These are phyloP conservation scores for Daldinia vernicosa DNA, from an alignment of 495 filamentous ascomycete species.

Conservation along the genomic window DNA sequence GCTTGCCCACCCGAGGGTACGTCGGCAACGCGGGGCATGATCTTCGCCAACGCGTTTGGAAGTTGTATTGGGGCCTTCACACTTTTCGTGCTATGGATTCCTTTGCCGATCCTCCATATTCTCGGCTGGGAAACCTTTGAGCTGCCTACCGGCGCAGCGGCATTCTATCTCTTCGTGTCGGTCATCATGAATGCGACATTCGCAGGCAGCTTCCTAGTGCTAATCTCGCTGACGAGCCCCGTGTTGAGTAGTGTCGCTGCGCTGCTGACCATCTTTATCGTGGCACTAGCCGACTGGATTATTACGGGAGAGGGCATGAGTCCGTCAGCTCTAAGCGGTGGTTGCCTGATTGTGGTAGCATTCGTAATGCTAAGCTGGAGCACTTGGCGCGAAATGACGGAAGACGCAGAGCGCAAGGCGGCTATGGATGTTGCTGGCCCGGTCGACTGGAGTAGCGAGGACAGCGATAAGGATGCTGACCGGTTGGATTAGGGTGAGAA, in stretches of 20 bases:
- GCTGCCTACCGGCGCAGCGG: constrained; percentile 77
- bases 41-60: constrained; percentile 93
- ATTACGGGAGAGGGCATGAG: constrained; percentile 79
- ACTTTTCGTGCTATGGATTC: constrained; percentile 88
- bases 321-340: constrained; percentile 78
- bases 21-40: constrained; percentile 79
- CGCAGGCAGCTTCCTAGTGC: constrained; percentile 89
- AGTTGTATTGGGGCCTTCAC: constrained; percentile 87
- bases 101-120: constrained; percentile 82
- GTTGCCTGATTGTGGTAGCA: constrained; percentile 82
- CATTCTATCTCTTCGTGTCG: constrained; percentile 79
- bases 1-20: constrained; percentile 93
- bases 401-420: constrained; percentile 66
- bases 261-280: constrained; percentile 94
- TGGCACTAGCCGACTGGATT: constrained; percentile 89
- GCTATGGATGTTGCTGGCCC: constrained; percentile 20
- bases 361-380: constrained; percentile 89
- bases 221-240: constrained; percentile 91
- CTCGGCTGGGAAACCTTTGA: constrained; percentile 83
- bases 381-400: constrained; percentile 89
- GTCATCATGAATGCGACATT: constrained; percentile 87
- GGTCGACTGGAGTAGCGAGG: constrained; percentile 41
- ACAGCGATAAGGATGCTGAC: constrained; percentile 37
- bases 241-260: constrained; percentile 92
- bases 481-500: constrained; percentile 10